Base-by-base conservation (phyloP, 2,329 filamentous ascomycete genomes). In the Clathrospora elynae region DNA sequence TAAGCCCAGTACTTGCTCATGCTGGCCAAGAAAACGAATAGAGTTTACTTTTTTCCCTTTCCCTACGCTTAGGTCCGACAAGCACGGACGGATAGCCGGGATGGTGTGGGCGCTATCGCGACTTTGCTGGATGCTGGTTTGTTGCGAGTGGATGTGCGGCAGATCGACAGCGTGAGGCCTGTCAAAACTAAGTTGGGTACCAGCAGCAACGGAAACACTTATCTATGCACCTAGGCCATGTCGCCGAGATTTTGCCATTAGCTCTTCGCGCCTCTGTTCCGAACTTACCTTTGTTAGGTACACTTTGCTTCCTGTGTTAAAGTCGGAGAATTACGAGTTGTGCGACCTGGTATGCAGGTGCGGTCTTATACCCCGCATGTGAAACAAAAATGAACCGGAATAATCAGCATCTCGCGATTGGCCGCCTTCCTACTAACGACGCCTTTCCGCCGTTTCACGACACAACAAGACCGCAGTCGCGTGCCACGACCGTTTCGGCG, bases 61-160 rank as follows among this genome's bases (percentile, higher is more conserved):
- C 39, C 24, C 32, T 30, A 42, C 20, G 14, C 13, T 12, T 17
- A 28, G 5, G 26, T 34, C 22, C 42, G 32, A 35, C 37, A 38
- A 35, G 31, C 28, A 37, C 45, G 45, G 45, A 34, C 44, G 39
- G 35, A 44, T 48, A 44, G 45, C 45, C 45, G 45, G 39, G 35
- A 48, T 48, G 31, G 43, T 46, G 45, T 48, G 45, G 40, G 37
- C 45, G 45, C 45, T 33, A 48, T 35, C 33, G 38, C 28, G 29
- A 28, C 8, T 18, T 36, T 36, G 38, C 28, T 22, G 38, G 28
- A 12, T 13, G 32, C 29, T 46, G 43, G 38, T 42, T 46, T 30
- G 43, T 46, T 18, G 28, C 34, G 23, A 33, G 22, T 42, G 43
- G 38, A 46, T 36, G 18, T 28, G 40, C 39, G 45, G 45, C 40